A percentile compares a stretch with the other conserved stretches of the same genome.
phyloP scores from a whole-genome alignment of 1,284 basidiomycete genomes.

The Bondarzewia mesenterica region DNA sequence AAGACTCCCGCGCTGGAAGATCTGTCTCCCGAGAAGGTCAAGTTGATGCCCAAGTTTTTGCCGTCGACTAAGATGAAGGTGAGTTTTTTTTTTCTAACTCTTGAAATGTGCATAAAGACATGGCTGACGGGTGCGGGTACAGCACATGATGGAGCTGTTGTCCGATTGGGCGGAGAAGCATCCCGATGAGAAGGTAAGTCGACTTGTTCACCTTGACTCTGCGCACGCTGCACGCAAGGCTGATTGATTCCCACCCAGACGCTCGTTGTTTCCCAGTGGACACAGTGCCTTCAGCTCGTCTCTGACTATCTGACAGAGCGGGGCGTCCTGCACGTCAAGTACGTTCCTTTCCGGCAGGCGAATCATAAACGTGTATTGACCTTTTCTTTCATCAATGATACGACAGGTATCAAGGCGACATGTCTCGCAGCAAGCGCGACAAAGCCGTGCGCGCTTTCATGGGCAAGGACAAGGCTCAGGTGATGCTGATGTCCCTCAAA shows the following conservation, averaged over 20 bases:
- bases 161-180: conserved; percentile 28
- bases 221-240: no score
- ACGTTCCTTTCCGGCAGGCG: no score
- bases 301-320: conserved; percentile 46
- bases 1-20: conserved; percentile 16
- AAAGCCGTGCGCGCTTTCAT: conserved; percentile 46
- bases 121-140: no score
- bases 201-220: neutral
- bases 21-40: conserved; percentile 24
- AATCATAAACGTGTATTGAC: no score
- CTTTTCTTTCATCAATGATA: no score
- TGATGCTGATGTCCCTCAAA: conserved; percentile 55
- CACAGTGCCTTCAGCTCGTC: conserved; percentile 42
- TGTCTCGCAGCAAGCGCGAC: conserved; percentile 42
- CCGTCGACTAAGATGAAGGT: conserved; percentile 64
- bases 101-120: no score
- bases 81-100: no score
- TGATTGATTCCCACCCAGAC: conserved; percentile 24
- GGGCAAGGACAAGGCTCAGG: conserved; percentile 41
- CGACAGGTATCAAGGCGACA: conserved; percentile 52
- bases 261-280: conserved; percentile 58
- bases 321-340: conserved; percentile 45
- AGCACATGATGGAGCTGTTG: conserved; percentile 51
- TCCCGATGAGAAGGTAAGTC: conserved; percentile 49
- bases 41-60: conserved; percentile 39